Evolutionary conservation across 106 monocot species (phyloP), one percentile per base, ranked within the genome.

Genomic region (Acanthochlamys bracteata): DNA sequence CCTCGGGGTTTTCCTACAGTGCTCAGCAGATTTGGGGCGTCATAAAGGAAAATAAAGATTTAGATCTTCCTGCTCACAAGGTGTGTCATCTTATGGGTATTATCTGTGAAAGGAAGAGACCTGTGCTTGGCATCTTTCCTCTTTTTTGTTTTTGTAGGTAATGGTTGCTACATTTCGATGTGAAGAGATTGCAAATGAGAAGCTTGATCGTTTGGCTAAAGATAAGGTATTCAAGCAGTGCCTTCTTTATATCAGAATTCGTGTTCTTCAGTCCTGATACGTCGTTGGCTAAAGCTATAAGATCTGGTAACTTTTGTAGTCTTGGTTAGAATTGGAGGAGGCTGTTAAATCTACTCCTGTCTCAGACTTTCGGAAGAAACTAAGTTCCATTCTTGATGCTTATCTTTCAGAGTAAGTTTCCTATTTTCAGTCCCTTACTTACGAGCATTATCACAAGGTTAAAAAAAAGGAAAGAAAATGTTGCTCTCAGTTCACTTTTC

Each of bases 361-460:
- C 41, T 57, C 82, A 16, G 72, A 64, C 33, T 93, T 93, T 73
- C 82, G 93, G 17, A 83, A 73, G 70, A 93, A 80, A 70, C 73
- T 93, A 39, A 66, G 75, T 68, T 66, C 62, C 26, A 80, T 89
- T 33, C 56, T 89, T 24, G 85, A 78, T 69, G 41, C 72, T 23
- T 83, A 78, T 62, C 45, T 93, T 39, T 82, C 82, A 55, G 80
- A 66, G 93, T 93, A 63, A 83, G 76, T 13, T 41, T 43, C 43
- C 43, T 43, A 8, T 43, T 13, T 43, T 43, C 43, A 43, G 43
- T 43, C 13, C 43, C 43, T 43, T n/a, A n/a, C n/a, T n/a, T n/a
- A n/a, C n/a, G n/a, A n/a, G n/a, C n/a, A n/a, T n/a, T n/a, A n/a
- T n/a, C n/a, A n/a, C n/a, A n/a, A n/a, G n/a, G n/a, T n/a, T n/a